Conservation (phyloP, 2,329 filamentous ascomycete species). For the Furcasterigmium sp. region DNA sequence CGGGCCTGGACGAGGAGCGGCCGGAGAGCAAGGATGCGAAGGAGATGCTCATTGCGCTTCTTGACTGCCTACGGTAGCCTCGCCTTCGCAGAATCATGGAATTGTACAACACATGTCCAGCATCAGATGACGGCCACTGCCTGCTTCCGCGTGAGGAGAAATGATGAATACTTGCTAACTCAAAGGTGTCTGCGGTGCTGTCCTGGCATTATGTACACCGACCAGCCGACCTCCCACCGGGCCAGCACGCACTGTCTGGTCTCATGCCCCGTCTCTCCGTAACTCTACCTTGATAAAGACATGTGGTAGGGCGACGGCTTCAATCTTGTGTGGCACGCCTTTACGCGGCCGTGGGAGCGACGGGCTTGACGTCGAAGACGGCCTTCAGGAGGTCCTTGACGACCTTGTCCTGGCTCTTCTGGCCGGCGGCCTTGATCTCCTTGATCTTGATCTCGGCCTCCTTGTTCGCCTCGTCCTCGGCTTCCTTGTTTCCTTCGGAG, state of each 20-base stretch:
- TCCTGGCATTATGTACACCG: neutral
- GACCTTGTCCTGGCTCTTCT: conserved; percentile 74
- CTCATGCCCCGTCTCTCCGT: no score
- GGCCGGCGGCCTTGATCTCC: conserved; percentile 75
- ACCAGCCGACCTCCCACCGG: neutral
- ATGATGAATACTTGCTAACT: neutral
- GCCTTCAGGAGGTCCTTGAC: conserved; percentile 77
- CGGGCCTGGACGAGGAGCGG: conserved; percentile 49
- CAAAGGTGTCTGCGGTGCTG: neutral
- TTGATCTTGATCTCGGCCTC: conserved; percentile 74
- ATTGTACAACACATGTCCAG: no score
- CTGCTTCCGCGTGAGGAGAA: no score
- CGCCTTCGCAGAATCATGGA: neutral
- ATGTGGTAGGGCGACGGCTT: neutral
- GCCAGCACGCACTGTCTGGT: neutral
- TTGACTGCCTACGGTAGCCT: conserved; percentile 25
- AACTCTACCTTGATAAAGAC: neutral
- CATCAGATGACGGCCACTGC: no score
- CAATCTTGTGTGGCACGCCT: no score
- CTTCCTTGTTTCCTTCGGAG: conserved; percentile 78
- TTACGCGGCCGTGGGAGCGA: conserved; percentile 34
- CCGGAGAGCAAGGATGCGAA: conserved; percentile 52
- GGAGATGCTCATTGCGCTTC: conserved; percentile 50
- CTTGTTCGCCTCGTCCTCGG: conserved; percentile 74
- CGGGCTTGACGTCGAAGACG: conserved; percentile 79